Evolutionary conservation across 225 moss, liverwort and hornwort genomes (phyloP).

Genomic region (Marchantia paleacea): DNA sequence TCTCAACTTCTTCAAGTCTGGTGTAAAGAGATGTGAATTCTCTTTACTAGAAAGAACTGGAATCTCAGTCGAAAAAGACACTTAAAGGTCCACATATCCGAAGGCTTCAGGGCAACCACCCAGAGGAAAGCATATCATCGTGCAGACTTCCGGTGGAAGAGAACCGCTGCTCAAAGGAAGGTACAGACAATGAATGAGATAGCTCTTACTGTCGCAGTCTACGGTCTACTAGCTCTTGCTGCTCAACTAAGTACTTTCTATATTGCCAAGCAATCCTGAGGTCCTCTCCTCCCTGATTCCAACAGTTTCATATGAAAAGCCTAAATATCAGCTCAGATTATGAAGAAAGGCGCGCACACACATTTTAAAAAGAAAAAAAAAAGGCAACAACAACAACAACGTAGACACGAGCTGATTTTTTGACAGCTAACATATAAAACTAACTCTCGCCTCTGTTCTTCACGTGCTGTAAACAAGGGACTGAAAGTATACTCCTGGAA

Average conservation of each 20-base stretch:
- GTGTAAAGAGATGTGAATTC: background rate
- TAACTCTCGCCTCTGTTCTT: background rate
- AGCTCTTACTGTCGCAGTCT: slow-evolving; percentile 70
- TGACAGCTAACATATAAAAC: too few species aligned
- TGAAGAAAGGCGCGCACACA: too few species aligned
- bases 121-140: background rate
- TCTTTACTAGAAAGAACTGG: background rate
- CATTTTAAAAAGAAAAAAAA: too few species aligned
- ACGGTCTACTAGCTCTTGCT: slow-evolving; percentile 79
- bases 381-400: background rate
- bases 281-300: slow-evolving; percentile 60
- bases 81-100: background rate
- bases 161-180: slow-evolving; percentile 17
- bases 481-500: background rate
- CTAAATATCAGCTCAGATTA: too few species aligned
- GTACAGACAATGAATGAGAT: slow-evolving; percentile 53
- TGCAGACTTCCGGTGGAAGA: slow-evolving; percentile 12
- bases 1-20: background rate
- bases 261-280: slow-evolving; percentile 97
- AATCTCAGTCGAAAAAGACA: background rate
- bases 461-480: background rate
- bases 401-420: too few species aligned
- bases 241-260: slow-evolving; percentile 73
- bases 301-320: background rate
- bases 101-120: background rate